Conservation (phyloP, 139 green algal genomes). For the Pleodorina starrii region DNA sequence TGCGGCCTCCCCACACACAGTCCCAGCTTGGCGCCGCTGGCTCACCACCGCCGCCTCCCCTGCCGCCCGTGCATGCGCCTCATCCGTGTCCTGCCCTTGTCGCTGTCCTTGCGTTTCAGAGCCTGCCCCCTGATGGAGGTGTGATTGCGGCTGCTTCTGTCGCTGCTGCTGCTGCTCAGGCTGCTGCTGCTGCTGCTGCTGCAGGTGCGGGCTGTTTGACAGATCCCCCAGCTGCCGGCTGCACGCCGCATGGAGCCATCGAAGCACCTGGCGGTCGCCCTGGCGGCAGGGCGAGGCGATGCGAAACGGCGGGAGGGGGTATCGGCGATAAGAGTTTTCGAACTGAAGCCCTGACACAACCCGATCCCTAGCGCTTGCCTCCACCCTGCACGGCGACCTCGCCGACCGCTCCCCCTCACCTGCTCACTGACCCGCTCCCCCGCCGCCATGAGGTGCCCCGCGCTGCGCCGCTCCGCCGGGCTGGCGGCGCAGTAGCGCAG, state of each 20-base stretch:
- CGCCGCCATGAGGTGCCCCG: not conserved
- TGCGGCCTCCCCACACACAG: no score
- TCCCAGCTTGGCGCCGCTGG: no score
- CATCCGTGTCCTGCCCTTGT: no score
- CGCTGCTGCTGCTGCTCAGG: not conserved
- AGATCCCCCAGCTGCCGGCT: not conserved
- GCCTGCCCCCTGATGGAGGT: not conserved
- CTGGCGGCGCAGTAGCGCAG: conserved; percentile 36
- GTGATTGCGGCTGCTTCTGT: not conserved
- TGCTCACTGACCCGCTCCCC: conserved; percentile 38
- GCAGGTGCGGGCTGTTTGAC: conserved; percentile 15
- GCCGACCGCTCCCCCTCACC: not conserved
- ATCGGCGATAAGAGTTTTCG: not conserved
- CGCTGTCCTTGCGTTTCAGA: no score
- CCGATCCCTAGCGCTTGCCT: not conserved
- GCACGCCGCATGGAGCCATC: conserved; percentile 31
- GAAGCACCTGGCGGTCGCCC: conserved; percentile 21
- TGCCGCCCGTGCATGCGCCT: no score
- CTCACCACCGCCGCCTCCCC: no score
- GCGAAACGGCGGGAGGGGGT: not conserved
- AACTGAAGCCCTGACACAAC: not conserved
- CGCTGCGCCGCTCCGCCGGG: conserved; percentile 26
- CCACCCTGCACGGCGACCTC: not conserved
- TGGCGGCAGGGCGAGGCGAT: not conserved
- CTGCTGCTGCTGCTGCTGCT: not conserved